A percentile compares a stretch with the other conserved stretches of the same genome.
phyloP scores from a whole-genome alignment of 306 rosid genomes.

The Cyamopsis tetragonoloba region DNA sequence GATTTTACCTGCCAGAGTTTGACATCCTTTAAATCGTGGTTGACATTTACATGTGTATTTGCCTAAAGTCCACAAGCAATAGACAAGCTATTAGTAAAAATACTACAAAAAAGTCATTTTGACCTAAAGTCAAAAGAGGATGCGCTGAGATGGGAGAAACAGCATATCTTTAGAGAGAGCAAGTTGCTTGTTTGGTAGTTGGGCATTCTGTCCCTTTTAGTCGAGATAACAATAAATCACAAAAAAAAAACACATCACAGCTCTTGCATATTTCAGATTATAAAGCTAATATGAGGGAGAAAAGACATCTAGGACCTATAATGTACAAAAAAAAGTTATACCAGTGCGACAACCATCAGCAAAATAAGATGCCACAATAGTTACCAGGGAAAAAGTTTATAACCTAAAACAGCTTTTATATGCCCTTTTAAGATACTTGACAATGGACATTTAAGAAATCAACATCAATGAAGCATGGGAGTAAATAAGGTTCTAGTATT shows the following conservation, averaged over 20 bases:
- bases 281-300: not conserved
- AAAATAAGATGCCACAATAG: slow-evolving; percentile 1
- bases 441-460: not conserved
- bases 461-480: not conserved
- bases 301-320: not conserved
- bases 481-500: not conserved
- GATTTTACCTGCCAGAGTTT: slow-evolving; percentile 95
- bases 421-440: not conserved
- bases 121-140: not conserved
- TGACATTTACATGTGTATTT: slow-evolving; percentile 83
- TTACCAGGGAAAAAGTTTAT: not conserved
- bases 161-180: not conserved
- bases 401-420: not conserved
- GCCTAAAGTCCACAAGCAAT: slow-evolving; percentile 54
- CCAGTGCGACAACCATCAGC: slow-evolving; percentile 3
- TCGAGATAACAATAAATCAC: too few relatives aligned
- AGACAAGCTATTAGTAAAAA: not conserved
- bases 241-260: too few relatives aligned
- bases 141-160: not conserved
- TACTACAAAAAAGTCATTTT: not conserved
- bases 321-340: not conserved
- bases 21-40: slow-evolving; percentile 83
- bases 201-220: too few relatives aligned
- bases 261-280: not conserved
- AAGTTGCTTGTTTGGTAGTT: too few relatives aligned